Base-by-base conservation (phyloP, 371 early-diverging fungal species). In the Batkoa obscura region DNA sequence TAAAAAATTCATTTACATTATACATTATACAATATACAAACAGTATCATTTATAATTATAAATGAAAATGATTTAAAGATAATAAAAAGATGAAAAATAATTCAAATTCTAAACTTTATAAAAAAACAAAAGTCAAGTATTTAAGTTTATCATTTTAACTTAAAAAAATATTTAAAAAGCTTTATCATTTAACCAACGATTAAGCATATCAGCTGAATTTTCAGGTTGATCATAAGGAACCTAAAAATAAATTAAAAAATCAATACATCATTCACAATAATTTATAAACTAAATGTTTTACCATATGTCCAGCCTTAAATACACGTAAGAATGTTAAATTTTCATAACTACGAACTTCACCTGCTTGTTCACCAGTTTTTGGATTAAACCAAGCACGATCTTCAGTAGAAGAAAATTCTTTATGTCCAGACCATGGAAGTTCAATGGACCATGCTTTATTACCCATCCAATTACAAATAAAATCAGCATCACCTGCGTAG, bases 271-370 rank as follows among this genome's bases (percentile, higher is more conserved):
- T n/a, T n/a, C 17, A 17, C 3, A 39, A 15, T 56, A 56, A 55
- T 39, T 8, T 13, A 8, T 39, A 39, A 39, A 39, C 13, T 15
- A 9, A 36, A 37, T 8, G 17, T 15, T 9, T 53, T 58, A 71
- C 76, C 90, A 90, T 88, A 61, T 92, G 92, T 10, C 92, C 95
- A 43, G 88, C 93, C 47, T 80, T 85, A 63, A 78, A 90, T 6
- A 87, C 71, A 23, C 81, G 74, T 53, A 90, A 58, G 74, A 84
- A 95, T 41, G 93, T 83, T 48, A 95, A 74, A 49, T 73, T 73
- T 43, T 79, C 77, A 50, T 72, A 72, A 6, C 71, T 64, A 42
- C 88, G 79, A 41, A 80, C 72, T 63, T 82, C 79, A 58, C 93
- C 93, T 35, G 83, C 86, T 37, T 57, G 54, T 35, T 73, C 64